Conservation (phyloP, 768 basidiomycete genomes). For the Mycena vulgaris region DNA sequence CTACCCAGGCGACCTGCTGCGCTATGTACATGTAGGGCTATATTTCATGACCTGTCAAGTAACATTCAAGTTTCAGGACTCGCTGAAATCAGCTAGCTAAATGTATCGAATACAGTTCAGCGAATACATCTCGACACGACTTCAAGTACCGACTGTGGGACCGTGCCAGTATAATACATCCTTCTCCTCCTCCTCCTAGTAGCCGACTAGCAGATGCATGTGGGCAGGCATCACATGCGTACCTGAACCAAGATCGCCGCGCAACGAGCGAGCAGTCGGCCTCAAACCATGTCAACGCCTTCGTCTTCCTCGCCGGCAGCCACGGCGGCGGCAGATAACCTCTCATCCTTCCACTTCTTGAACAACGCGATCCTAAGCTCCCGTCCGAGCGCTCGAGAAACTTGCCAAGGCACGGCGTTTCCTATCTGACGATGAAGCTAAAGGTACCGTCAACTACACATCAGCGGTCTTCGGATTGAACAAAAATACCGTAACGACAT, state of each 20-base stretch:
- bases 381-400: constrained; percentile 75
- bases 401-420: constrained; percentile 82
- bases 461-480: background rate
- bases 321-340: background rate
- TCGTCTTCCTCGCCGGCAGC: constrained; percentile 11
- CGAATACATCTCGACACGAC: too few species aligned
- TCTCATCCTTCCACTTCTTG: constrained; percentile 60
- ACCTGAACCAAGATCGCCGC: constrained; percentile 20
- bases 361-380: constrained; percentile 69
- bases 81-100: too few species aligned
- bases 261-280: background rate
- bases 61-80: too few species aligned
- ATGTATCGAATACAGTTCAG: too few species aligned
- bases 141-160: too few species aligned
- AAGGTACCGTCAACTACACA: constrained; percentile 7
- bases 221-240: constrained; percentile 2
- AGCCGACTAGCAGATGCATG: too few species aligned
- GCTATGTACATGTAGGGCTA: background rate
- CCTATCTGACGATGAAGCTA: constrained; percentile 89
- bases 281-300: constrained; percentile 7
- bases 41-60: background rate
- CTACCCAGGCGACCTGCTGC: background rate
- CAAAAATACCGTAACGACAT: constrained; percentile 65
- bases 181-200: too few species aligned
- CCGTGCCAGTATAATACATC: too few species aligned